Conservation (phyloP, 495 filamentous ascomycete species). For the Tuber calosporum region DNA sequence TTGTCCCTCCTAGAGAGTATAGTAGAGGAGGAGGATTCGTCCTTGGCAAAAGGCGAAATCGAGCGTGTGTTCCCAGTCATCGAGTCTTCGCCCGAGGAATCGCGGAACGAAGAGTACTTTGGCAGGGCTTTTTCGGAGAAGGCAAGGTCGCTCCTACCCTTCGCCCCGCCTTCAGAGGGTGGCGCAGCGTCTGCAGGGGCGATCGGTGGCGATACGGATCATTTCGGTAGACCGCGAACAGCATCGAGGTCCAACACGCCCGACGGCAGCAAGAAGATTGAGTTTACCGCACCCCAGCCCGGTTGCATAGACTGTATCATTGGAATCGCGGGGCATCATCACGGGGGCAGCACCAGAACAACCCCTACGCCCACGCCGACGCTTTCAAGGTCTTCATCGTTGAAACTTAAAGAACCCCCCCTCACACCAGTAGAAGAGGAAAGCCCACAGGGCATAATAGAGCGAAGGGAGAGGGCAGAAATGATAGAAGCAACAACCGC, state of each 20-base stretch:
- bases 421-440: not conserved
- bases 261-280: conserved; percentile 28
- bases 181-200: not conserved
- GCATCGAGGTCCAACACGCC: conserved; percentile 28
- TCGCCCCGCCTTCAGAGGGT: conserved; percentile 7
- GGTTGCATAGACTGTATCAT: conserved; percentile 34
- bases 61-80: conserved; percentile 8
- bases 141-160: not conserved
- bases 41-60: conserved; percentile 1
- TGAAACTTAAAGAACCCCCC: conserved; percentile 10
- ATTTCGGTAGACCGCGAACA: conserved; percentile 30
- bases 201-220: conserved; percentile 24
- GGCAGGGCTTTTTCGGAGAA: conserved; percentile 9
- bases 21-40: conserved; percentile 23
- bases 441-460: not conserved
- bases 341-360: conserved; percentile 10
- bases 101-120: conserved; percentile 16
- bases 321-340: conserved; percentile 22
- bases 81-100: conserved; percentile 22
- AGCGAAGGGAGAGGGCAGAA: not conserved
- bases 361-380: conserved; percentile 14
- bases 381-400: conserved; percentile 16
- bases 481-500: not conserved
- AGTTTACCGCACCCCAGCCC: conserved; percentile 21
- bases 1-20: conserved; percentile 26